These are phyloP conservation scores for Centaurea solstitialis DNA, from an alignment of 129 eudicot species.

Conservation along the genomic window DNA sequence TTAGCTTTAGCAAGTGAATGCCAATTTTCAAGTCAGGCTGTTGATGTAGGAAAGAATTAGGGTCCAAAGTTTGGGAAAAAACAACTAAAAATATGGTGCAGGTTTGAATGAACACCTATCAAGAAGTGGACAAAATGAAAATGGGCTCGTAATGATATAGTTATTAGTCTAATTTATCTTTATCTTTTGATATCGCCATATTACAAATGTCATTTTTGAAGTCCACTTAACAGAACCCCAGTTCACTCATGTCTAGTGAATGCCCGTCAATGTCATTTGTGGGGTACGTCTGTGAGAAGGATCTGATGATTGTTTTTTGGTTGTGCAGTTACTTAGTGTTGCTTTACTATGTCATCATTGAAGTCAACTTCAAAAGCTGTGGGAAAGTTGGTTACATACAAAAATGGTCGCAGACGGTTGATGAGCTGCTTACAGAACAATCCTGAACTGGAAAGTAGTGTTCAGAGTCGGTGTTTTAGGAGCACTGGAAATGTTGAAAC, in stretches of 20 bases:
- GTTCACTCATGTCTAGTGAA: neutral
- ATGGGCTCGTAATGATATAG: neutral
- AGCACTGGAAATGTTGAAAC: slow-evolving; percentile 40
- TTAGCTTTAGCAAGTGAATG: neutral
- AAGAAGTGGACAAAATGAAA: neutral
- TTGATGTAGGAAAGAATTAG: neutral
- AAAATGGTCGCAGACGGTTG: slow-evolving; percentile 37
- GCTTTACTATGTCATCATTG: slow-evolving; percentile 53
- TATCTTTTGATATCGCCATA: neutral
- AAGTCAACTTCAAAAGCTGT: slow-evolving; percentile 50
- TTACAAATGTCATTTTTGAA: neutral
- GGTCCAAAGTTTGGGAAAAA: neutral
- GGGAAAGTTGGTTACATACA: slow-evolving; percentile 40
- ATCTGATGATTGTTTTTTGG: neutral
- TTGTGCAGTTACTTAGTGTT: slow-evolving; percentile 12
- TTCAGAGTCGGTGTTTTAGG: slow-evolving; percentile 49
- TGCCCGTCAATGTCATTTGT: neutral
- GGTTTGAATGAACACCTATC: neutral
- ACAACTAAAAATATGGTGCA: neutral
- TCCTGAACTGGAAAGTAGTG: slow-evolving; percentile 20
- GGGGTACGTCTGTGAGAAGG: slow-evolving; percentile 4
- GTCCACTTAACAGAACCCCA: neutral
- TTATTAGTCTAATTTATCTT: neutral
- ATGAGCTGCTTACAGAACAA: slow-evolving; percentile 21
- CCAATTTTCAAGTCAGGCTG: neutral